Percentiles rank a stretch among this genome's conserved stretches.
Evolutionary conservation across 2,329 filamentous ascomycete species (phyloP).

Genomic region (Colletotrichum sp.): DNA sequence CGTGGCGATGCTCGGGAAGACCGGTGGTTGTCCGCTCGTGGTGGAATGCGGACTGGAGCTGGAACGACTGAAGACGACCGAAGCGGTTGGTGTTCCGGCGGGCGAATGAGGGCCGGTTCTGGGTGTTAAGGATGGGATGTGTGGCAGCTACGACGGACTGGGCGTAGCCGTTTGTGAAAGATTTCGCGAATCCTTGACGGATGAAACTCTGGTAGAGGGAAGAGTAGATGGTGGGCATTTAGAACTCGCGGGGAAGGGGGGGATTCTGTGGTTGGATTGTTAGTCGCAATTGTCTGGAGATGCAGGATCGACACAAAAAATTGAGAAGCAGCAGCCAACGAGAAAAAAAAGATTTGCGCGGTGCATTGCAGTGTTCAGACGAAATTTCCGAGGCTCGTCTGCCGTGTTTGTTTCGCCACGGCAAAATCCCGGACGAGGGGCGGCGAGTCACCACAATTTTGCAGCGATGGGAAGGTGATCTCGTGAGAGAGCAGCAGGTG

Average conservation of each 20-base stretch:
- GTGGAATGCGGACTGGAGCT: slow-evolving; percentile 81
- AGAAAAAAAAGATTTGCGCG: background rate
- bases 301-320: background rate
- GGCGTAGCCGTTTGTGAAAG: slow-evolving; percentile 96
- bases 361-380: slow-evolving; percentile 3
- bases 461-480: background rate
- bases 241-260: slow-evolving; percentile 72
- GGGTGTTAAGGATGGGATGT: slow-evolving; percentile 78
- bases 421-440: background rate
- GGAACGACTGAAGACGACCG: slow-evolving; percentile 59
- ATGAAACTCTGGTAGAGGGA: slow-evolving; percentile 81
- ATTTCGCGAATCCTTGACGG: slow-evolving; percentile 96
- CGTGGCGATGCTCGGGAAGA: slow-evolving; percentile 62
- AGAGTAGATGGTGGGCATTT: slow-evolving; percentile 84
- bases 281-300: slow-evolving; percentile 24
- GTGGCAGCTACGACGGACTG: slow-evolving; percentile 96
- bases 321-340: background rate
- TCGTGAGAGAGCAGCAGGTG: background rate
- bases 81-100: slow-evolving; percentile 61
- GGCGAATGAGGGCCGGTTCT: slow-evolving; percentile 68
- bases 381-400: background rate
- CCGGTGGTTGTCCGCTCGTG: slow-evolving; percentile 53
- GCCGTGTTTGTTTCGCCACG: background rate
- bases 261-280: slow-evolving; percentile 45
- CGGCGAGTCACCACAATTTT: background rate